Percentiles rank a stretch among this genome's conserved stretches.
Evolutionary conservation across 2,329 filamentous ascomycete species (phyloP).

Genomic region (Penicillium frequentans): DNA sequence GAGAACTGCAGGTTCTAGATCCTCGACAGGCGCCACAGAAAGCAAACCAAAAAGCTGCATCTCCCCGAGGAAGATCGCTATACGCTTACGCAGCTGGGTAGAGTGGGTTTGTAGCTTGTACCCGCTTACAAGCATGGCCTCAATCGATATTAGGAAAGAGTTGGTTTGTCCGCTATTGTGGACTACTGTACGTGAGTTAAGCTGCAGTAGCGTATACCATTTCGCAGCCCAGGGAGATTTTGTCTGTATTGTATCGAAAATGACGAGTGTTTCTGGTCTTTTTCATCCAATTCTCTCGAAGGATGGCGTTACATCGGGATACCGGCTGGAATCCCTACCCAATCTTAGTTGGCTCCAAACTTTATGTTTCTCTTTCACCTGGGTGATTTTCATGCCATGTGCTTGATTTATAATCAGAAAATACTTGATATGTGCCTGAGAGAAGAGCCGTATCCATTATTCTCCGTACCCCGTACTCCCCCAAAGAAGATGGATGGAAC

Average conservation of each 20-base stretch:
- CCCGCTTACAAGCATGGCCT: neutral
- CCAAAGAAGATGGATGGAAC: too few species aligned
- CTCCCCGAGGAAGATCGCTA: neutral
- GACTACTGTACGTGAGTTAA: neutral
- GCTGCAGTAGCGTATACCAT: too few species aligned
- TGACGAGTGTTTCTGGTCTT: neutral
- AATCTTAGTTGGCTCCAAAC: neutral
- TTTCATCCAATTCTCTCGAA: too few species aligned
- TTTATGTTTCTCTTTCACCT: neutral
- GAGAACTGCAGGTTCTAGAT: constrained; percentile 5
- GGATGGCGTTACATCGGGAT: too few species aligned
- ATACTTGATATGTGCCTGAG: neutral
- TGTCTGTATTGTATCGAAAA: neutral
- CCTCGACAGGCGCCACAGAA: constrained; percentile 6
- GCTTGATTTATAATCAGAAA: neutral
- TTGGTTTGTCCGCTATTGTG: neutral
- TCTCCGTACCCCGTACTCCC: too few species aligned
- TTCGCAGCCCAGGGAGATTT: neutral
- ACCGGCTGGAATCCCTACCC: neutral
- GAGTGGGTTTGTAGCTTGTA: neutral
- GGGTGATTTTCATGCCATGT: neutral
- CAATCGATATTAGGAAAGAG: neutral
- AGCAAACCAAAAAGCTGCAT: neutral
- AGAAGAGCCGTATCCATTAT: too few species aligned
- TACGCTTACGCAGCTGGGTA: neutral